These are phyloP conservation scores for Sphaerostilbella broomeana DNA, from an alignment of 2,329 filamentous ascomycete species.

Conservation along the genomic window DNA sequence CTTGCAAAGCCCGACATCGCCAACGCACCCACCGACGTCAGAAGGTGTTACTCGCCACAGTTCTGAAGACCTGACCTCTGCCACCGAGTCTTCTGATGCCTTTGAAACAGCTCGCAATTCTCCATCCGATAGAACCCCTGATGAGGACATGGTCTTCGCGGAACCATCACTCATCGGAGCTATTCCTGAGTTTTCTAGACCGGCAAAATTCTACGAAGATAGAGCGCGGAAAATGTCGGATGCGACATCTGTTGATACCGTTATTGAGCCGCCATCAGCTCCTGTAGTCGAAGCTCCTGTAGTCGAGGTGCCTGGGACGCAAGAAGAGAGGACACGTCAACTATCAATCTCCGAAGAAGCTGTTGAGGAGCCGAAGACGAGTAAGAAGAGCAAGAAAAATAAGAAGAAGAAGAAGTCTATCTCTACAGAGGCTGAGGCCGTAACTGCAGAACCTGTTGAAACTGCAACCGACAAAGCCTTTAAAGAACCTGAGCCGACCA, in stretches of 20 bases:
- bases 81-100: slow-evolving; percentile 30
- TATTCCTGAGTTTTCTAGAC: slow-evolving; percentile 11
- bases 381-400: slow-evolving; percentile 17
- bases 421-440: slow-evolving; percentile 4
- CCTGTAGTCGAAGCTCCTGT: too few relatives aligned
- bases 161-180: slow-evolving; percentile 10
- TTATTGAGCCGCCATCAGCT: too few relatives aligned
- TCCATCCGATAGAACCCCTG: slow-evolving; percentile 11
- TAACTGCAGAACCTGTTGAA: not conserved
- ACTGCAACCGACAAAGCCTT: slow-evolving; percentile 1
- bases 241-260: not conserved
- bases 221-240: slow-evolving; percentile 12
- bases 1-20: slow-evolving; percentile 21
- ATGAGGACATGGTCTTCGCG: slow-evolving; percentile 1
- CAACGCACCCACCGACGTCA: slow-evolving; percentile 19
- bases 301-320: slow-evolving; percentile 6
- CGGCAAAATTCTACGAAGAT: slow-evolving; percentile 11
- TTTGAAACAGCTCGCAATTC: slow-evolving; percentile 16
- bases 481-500: not conserved
- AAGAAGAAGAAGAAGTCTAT: slow-evolving; percentile 14
- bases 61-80: slow-evolving; percentile 27
- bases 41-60: slow-evolving; percentile 18
- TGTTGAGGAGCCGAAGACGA: slow-evolving; percentile 13
- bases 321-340: slow-evolving; percentile 3
- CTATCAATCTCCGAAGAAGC: slow-evolving; percentile 8